Evolutionary conservation across 495 filamentous ascomycete genomes (phyloP).

Genomic region (Cairneyella variabilis): DNA sequence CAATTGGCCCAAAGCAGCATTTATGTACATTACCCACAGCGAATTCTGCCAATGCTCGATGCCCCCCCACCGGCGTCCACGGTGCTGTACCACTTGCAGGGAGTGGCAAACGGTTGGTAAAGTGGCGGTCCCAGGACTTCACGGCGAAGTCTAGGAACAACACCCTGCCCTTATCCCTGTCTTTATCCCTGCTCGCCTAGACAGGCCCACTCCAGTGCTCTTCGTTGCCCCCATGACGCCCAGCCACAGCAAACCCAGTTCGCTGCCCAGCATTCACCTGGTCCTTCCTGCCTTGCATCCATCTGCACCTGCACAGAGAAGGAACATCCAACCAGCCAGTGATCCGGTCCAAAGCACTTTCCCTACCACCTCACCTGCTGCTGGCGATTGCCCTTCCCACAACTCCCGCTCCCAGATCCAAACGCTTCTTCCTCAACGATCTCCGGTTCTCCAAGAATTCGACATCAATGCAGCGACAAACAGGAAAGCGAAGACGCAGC

Average conservation of each 20-base stretch:
- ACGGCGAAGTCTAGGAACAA: neutral
- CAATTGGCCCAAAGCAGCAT: too few relatives aligned
- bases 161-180: neutral
- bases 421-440: neutral
- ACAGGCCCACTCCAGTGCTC: neutral
- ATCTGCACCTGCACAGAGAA: too few relatives aligned
- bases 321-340: too few relatives aligned
- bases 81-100: too few relatives aligned
- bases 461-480: slow-evolving; percentile 6
- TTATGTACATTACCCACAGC: too few relatives aligned
- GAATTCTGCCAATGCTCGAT: too few relatives aligned
- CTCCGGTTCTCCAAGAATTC: neutral
- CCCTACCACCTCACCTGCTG: neutral
- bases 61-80: too few relatives aligned
- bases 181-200: neutral
- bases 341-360: neutral
- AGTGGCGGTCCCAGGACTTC: too few relatives aligned
- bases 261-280: too few relatives aligned
- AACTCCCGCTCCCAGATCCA: too few relatives aligned
- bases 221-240: slow-evolving; percentile 1
- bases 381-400: neutral
- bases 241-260: too few relatives aligned
- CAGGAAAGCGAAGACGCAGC: slow-evolving; percentile 10
- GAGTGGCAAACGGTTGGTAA: too few relatives aligned
- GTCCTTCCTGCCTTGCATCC: neutral